Evolutionary conservation across 768 basidiomycete genomes (phyloP), one percentile per base, ranked within the genome.

Genomic region (Gloeostereum incarnatum): DNA sequence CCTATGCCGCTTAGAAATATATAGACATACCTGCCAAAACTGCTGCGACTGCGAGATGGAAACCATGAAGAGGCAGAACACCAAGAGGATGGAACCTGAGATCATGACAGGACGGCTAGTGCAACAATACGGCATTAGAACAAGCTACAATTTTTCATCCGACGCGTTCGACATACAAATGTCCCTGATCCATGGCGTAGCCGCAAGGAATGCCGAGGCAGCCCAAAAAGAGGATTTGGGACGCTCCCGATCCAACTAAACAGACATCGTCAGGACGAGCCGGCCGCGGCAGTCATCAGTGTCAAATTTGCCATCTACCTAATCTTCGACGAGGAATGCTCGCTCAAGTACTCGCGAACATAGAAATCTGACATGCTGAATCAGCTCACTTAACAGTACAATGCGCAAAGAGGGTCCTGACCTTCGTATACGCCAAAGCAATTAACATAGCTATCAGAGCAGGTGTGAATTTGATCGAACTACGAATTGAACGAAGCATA

Each of bases 61-160:
- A 3, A 38, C 14, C 42, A 43, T 43, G 31, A 43, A 34, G 18
- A 43, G 42, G 35, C 37, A 43, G 38, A 43, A 43, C 11, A 38
- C 32, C 11, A 43, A 34, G 25, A 34, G 21, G n/a, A 38, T 22
- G 7, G 42, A 43, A 21, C 42, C 42, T 4, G 29, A 31, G 16
- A 43, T 39, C 29, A 43, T 39, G 8, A 43, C 30, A 7, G 30
- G 37, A 17, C 31, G 37, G 25, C 42, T 43, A 21, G 2, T 5
- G 7, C 14, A n/a, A 13, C 16, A 21, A 24, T 22, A 21, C 3
- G 18, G n/a, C n/a, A n/a, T n/a, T n/a, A n/a, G n/a, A n/a, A n/a
- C n/a, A 19, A 10, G 6, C 16, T 7, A 13, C n/a, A 11, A 25
- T 5, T 8, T 35, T 23, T 19, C 5, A 5, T 19, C 6, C 20